These are phyloP conservation scores for Tolypocladium album DNA, from an alignment of 2,329 filamentous ascomycete species.

Conservation along the genomic window DNA sequence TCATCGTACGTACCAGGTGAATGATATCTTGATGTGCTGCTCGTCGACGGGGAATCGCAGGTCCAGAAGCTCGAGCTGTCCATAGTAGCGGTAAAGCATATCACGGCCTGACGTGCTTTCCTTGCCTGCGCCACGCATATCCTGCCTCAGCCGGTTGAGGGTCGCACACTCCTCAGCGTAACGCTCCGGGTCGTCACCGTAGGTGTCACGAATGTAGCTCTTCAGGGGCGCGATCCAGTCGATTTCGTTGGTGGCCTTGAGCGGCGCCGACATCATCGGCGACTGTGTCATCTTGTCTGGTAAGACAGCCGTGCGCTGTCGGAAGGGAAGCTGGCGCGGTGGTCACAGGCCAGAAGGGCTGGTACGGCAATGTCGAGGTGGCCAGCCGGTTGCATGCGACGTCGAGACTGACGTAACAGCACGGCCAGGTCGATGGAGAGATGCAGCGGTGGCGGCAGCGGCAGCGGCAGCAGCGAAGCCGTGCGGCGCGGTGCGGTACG, in stretches of 20 bases:
- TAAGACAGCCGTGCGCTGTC: conserved; percentile 1
- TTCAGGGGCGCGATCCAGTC: conserved; percentile 94
- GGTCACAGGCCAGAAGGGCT: background rate
- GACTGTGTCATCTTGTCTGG: conserved; percentile 59
- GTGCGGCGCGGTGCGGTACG: conserved; percentile 1
- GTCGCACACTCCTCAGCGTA: conserved; percentile 94
- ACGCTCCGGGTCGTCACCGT: conserved; percentile 92
- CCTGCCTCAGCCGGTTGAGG: conserved; percentile 88
- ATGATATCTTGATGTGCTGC: conserved; percentile 97
- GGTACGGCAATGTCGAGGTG: background rate
- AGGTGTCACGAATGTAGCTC: conserved; percentile 82
- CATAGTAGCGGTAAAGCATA: conserved; percentile 93
- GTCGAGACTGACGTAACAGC: background rate
- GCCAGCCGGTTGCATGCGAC: conserved; percentile 5
- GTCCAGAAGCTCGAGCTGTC: conserved; percentile 89
- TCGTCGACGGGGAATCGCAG: conserved; percentile 94
- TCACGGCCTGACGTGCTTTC: conserved; percentile 91
- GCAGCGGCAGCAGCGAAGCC: background rate
- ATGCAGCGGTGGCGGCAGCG: background rate
- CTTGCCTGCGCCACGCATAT: conserved; percentile 95
- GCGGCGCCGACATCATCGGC: conserved; percentile 89
- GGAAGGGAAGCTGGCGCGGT: background rate
- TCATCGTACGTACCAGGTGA: conserved; percentile 67
- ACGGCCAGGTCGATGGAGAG: background rate
- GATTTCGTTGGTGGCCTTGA: conserved; percentile 93